Base-by-base conservation (phyloP, 1,284 basidiomycete species). In the Cerioporus squamosus region DNA sequence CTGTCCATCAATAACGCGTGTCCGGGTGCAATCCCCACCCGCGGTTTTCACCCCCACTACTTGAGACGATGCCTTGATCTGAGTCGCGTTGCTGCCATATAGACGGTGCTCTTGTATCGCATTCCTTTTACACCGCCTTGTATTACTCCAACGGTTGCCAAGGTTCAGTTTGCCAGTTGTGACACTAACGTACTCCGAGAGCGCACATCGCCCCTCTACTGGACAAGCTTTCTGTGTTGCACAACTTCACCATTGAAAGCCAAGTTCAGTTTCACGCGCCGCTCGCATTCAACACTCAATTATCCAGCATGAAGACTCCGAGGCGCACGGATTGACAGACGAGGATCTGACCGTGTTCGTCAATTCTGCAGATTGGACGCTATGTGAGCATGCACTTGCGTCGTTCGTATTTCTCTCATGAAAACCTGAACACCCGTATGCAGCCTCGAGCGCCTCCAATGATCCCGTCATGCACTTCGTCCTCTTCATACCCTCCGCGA, bases 401-500 rank as follows among this genome's bases (percentile, higher is more conserved):
- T 46, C 12, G 26, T 31, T 12, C 8, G 7, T 26, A 15, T 5
- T 18, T 42, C 3, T 43, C 20, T 4, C 56, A 52, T 64, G 3
- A 59, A 54, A 38, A 45, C 20, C 53, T 12, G 45, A 22, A 18
- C 15, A 8, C 6, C 40, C 4, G 7, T 15, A 3, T 18, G 39
- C 62, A 93, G 92, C 92, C 17, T 92, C 90, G 0, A 87, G 89
- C 60, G 86, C 88, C 1, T 94, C 93, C 12, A 94, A 93, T 64
- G 94, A 97, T 66, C 94, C 94, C 5, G 94, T 97, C 0, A 77
- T 99, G 1, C 93, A 98, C 72, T 97, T 99, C 70, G 75, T 99
- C 48, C 76, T 98, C 2, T 99, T 95, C 72, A 80, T 98, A 1
- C 97, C 97, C 0, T 90, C 91, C 0, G 71, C 79, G 1, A 67